Conservation (phyloP, 139 green algal genomes). For the Edaphochlamys debaryana region DNA sequence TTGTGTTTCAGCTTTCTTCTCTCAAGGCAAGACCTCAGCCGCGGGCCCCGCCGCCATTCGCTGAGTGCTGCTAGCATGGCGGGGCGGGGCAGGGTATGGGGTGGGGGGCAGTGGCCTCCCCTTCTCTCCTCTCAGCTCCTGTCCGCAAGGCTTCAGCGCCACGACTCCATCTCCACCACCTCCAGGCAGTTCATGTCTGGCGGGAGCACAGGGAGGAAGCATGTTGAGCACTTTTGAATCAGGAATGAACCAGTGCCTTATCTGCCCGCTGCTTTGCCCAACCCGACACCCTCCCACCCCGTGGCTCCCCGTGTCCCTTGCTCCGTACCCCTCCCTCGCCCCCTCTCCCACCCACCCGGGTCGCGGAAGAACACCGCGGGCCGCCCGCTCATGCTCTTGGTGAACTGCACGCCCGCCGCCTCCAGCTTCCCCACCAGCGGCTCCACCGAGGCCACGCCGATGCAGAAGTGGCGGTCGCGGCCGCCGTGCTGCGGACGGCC, state of each 20-base stretch:
- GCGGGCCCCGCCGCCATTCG: too few relatives aligned
- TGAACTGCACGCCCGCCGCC: constrained; percentile 74
- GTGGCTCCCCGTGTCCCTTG: not conserved
- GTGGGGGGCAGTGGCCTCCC: too few relatives aligned
- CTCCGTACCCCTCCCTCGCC: not conserved
- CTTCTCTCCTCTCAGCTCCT: too few relatives aligned
- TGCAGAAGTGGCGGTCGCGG: constrained; percentile 87
- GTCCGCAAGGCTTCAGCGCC: too few relatives aligned
- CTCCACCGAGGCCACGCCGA: constrained; percentile 74
- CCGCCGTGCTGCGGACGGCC: constrained; percentile 82
- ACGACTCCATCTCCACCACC: constrained; percentile 69
- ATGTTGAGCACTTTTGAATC: not conserved
- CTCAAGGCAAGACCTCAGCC: too few relatives aligned
- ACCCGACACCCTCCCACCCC: not conserved
- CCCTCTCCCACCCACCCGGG: constrained; percentile 53
- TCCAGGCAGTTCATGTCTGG: constrained; percentile 79
- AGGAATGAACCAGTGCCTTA: not conserved
- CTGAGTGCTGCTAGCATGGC: too few relatives aligned
- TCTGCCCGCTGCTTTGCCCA: too few relatives aligned
- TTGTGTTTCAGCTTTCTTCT: too few relatives aligned
- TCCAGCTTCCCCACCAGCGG: constrained; percentile 76
- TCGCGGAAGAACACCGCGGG: constrained; percentile 93
- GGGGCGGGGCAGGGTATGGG: too few relatives aligned
- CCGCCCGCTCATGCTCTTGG: constrained; percentile 78
- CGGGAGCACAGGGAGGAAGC: not conserved